Base-by-base conservation (phyloP, 1,284 basidiomycete genomes). In the Ceratobasidium sp. region DNA sequence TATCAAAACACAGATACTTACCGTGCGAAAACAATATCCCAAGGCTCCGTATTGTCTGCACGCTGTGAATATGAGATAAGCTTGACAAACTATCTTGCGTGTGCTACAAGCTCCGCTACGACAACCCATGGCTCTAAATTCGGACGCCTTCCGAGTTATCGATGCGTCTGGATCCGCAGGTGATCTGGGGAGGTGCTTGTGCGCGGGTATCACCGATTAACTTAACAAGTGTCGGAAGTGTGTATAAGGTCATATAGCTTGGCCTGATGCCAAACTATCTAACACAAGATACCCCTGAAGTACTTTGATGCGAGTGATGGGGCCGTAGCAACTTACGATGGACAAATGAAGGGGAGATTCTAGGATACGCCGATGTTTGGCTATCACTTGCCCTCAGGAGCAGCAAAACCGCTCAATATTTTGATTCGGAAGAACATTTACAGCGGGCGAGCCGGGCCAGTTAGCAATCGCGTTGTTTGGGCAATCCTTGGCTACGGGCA, bases 121-220 rank as follows among this genome's bases (percentile, higher is more conserved):
- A 52, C 26, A 3, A 26, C 26, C 23, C 50, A 10, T 10, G 50
- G 21, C 12, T 52, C 10, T 30, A 9, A 28, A 12, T 8, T 18
- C 18, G 43, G 10, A 3, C 16, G 4, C 18, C 16, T 45, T 45
- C 23, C n/a, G 18, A 23, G 14, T 14, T 28, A 61, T 30, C 59
- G n/a, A 61, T 32, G 18, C 59, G n/a, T 61, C 59, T 41, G 39
- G 59, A 16, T 8, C 58, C 3, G 43, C 48, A 16, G 43, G 59
- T 4, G 52, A 69, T 34, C 6, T 69, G 23, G 39, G 57, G 26
- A 45, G 64, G 64, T 26, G 45, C 52, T 3, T 18, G 12, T 69
- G 52, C 23, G 8, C 41, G 23, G 52, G 16, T 8, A 57, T 32
- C 3, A 23, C 1, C n/a, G 50, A 57, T 30, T 28, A 26, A 46